Conservation (phyloP, 108 stramenopile species). For the Nitzschia sp. region DNA sequence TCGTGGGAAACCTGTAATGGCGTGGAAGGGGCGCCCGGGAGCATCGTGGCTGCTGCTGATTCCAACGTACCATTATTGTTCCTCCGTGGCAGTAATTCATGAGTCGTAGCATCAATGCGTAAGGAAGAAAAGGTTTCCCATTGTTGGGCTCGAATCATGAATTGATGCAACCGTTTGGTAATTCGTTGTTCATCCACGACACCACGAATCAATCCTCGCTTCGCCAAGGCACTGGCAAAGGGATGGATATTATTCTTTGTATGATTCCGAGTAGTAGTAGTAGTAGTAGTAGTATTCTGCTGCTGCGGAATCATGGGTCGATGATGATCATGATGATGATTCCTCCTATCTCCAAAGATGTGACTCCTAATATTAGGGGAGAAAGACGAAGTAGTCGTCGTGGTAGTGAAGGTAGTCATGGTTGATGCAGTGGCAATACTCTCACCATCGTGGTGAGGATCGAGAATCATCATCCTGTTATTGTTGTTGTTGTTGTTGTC, state of each 20-base stretch:
- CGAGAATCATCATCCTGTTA: background rate
- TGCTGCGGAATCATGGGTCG: conserved; percentile 11
- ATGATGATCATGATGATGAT: conserved; percentile 4
- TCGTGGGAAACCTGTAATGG: background rate
- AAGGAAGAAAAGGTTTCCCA: conserved; percentile 72
- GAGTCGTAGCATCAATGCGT: background rate
- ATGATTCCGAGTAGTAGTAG: no score
- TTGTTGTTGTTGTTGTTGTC: background rate
- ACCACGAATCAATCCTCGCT: conserved; percentile 28
- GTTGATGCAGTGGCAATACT: conserved; percentile 4
- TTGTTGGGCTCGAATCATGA: conserved; percentile 68
- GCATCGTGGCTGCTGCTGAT: background rate
- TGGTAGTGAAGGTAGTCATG: background rate
- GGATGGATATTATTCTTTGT: conserved; percentile 71
- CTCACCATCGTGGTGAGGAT: background rate
- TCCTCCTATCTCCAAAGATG: background rate
- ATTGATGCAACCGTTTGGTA: conserved; percentile 50
- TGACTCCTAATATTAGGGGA: background rate
- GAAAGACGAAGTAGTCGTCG: background rate
- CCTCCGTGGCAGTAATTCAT: conserved; percentile 30
- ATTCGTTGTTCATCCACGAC: conserved; percentile 40
- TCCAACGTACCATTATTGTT: no score
- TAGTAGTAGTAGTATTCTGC: no score
- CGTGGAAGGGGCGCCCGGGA: background rate
- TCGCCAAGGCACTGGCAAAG: conserved; percentile 51